Evolutionary conservation across 805 yeast genomes (phyloP).

Genomic region (Yamadazyma laniorum): DNA sequence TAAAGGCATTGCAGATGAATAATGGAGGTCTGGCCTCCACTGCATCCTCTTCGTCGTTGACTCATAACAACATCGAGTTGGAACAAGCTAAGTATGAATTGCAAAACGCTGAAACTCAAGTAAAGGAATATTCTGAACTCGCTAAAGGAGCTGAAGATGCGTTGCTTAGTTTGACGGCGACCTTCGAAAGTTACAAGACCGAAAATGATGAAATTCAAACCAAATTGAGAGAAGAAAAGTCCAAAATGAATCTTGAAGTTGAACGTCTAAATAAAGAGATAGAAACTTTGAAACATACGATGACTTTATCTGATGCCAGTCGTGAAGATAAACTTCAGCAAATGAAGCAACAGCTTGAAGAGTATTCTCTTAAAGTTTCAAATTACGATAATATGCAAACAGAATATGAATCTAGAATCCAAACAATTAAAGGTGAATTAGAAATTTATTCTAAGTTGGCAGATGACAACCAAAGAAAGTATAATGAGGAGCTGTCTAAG

Average conservation of each 20-base stretch:
- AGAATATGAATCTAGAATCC: conserved; percentile 31
- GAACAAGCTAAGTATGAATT: conserved; percentile 39
- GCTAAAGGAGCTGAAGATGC: conserved; percentile 69
- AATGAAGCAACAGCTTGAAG: conserved; percentile 23
- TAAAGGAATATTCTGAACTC: conserved; percentile 59
- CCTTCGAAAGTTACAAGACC: conserved; percentile 45
- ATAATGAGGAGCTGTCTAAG: conserved; percentile 52
- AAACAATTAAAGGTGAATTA: conserved; percentile 29
- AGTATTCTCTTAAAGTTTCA: conserved; percentile 27
- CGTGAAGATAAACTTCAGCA: conserved; percentile 25
- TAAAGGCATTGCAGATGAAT: conserved; percentile 18
- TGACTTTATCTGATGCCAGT: conserved; percentile 19
- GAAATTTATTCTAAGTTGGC: conserved; percentile 46
- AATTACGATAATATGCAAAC: conserved; percentile 32
- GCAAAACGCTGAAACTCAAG: conserved; percentile 54
- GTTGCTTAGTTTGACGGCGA: conserved; percentile 49
- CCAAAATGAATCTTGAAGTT: conserved; percentile 20
- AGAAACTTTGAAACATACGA: conserved; percentile 20
- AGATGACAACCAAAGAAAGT: conserved; percentile 49
- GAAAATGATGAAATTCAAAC: conserved; percentile 23
- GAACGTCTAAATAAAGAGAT: conserved; percentile 20
- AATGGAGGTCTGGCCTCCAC: conserved; percentile 8
- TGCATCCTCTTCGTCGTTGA: conserved; percentile 2
- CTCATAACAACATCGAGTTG: conserved; percentile 8
- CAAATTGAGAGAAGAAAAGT: conserved; percentile 24